Conservation (phyloP, 192 early-diverging fungal genomes). For the Rhizophagus sp. region DNA sequence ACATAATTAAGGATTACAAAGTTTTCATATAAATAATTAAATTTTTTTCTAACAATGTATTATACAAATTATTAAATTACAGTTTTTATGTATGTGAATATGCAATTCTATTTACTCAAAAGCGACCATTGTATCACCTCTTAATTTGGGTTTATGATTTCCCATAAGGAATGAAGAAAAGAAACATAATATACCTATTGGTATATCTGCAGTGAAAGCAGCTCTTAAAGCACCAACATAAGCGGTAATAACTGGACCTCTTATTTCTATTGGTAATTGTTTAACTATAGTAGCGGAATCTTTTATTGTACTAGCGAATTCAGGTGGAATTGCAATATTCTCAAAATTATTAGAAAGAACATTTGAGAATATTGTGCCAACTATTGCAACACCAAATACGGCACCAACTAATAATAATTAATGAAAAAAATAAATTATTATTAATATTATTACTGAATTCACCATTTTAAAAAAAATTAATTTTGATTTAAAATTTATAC, state of each 20-base stretch:
- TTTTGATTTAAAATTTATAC: background rate
- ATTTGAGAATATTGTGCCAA: slow-evolving; percentile 65
- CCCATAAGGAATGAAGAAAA: background rate
- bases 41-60: too few relatives aligned
- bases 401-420: slow-evolving; percentile 41
- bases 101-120: background rate
- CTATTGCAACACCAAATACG: slow-evolving; percentile 66
- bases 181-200: background rate
- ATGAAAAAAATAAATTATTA: slow-evolving; percentile 32
- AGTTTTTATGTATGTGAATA: too few relatives aligned
- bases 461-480: too few relatives aligned
- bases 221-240: background rate
- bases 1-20: too few relatives aligned
- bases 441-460: too few relatives aligned
- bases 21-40: too few relatives aligned
- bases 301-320: background rate
- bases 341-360: slow-evolving; percentile 32
- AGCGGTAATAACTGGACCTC: background rate
- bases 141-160: background rate
- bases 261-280: background rate
- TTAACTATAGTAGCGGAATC: background rate
- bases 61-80: too few relatives aligned
- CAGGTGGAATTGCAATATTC: background rate
- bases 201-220: background rate
- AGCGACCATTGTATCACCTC: background rate